Conservation (phyloP, 805 yeast species). For the Cephaloascus fragrans region DNA sequence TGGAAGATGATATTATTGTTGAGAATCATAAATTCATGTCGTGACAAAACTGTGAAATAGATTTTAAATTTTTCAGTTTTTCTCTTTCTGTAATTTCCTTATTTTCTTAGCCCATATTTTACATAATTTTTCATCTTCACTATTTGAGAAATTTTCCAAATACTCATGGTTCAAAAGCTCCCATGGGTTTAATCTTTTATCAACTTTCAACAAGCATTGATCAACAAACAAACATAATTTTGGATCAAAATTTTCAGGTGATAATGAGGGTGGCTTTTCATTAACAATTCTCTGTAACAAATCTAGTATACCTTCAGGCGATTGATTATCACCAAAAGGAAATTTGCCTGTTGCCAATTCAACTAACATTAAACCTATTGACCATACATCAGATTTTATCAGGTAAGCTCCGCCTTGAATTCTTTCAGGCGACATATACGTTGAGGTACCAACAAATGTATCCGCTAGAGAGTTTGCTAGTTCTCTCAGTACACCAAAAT, state of each 20-base stretch:
- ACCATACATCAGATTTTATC: conserved; percentile 97
- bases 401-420: conserved; percentile 92
- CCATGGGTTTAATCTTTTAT: conserved; percentile 63
- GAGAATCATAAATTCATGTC: background rate
- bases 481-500: conserved; percentile 93
- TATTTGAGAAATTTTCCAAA: conserved; percentile 17
- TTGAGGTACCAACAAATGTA: conserved; percentile 96
- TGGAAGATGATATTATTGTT: background rate
- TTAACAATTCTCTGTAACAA: conserved; percentile 87
- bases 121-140: conserved; percentile 28
- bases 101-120: conserved; percentile 30
- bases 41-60: background rate
- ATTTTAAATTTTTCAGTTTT: too few relatives aligned
- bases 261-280: conserved; percentile 76
- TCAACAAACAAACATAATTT: conserved; percentile 61
- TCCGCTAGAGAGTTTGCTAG: conserved; percentile 91
- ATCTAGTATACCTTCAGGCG: conserved; percentile 84
- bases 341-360: conserved; percentile 82
- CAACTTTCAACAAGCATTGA: conserved; percentile 66
- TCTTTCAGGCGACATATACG: conserved; percentile 95
- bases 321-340: conserved; percentile 59
- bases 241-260: conserved; percentile 31
- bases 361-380: conserved; percentile 80
- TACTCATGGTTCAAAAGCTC: conserved; percentile 42
- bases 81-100: conserved; percentile 20